Evolutionary conservation across 2,329 filamentous ascomycete species (phyloP), one percentile per base, ranked within the genome.

Genomic region (Cladorrhinum sp.): DNA sequence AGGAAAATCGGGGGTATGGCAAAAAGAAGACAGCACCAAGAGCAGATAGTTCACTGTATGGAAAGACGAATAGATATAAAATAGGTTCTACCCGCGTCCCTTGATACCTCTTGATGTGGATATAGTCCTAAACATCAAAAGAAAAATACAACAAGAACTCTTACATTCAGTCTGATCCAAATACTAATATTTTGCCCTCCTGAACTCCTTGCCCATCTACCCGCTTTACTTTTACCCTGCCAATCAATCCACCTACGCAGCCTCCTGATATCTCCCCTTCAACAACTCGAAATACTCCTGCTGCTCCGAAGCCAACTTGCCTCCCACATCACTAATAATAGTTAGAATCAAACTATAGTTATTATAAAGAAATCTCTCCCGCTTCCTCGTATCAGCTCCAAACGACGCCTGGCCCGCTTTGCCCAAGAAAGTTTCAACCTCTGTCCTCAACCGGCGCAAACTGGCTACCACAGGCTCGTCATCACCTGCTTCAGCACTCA

Each of bases 321-420:
- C 91, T 10, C 82, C 81, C 3, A 86, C 82, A 69, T 94, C 89
- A 70, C 89, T 86, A 65, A 99, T 90, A 64, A 99, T 97, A 10
- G 95, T 97, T 69, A 92, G 80, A n/a, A 99, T 85, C 65, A 99
- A 80, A 58, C 91, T 96, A 75, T 96, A 98, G 74, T 99, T 99
- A 73, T 98, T 99, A 72, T 90, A 95, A 69, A 99, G 75, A 72
- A 98, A 98, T 50, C 95, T 82, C 67, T 94, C 89, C 66, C 89
- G 82, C 77, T 96, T 96, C 71, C 91, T 85, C 65, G 85, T 82
- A 70, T 96, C 94, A 1, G 82, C 77, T 20, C 85, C 86, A 64
- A 93, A 91, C 56, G 66, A 66, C 0, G 80, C 80, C 67, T 91
- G 89, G 71, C 90, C 90, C 62, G 93, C 80, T 71, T 90, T 92